phyloP scores from a whole-genome alignment of 139 green algal species.

The Picochlorum sp. region DNA sequence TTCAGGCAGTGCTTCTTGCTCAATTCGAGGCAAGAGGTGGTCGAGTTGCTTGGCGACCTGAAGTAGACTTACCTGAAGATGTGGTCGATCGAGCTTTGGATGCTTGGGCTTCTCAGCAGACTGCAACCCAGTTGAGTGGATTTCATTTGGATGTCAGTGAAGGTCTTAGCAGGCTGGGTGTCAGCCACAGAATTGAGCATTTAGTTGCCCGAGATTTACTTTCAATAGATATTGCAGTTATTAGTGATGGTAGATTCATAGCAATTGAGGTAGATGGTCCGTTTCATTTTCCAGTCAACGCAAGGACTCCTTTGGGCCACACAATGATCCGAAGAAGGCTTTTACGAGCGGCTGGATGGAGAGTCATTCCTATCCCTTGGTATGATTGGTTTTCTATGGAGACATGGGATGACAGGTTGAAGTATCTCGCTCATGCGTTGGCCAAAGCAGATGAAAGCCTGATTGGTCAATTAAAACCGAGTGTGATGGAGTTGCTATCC shows the following conservation, averaged over 20 bases:
- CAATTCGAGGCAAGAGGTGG: conserved; percentile 8
- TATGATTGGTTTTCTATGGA: conserved; percentile 12
- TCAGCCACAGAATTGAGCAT: conserved; percentile 33
- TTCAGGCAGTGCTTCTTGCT: conserved; percentile 11
- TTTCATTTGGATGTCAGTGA: conserved; percentile 36
- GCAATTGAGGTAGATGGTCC: conserved; percentile 43
- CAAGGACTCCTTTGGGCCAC: conserved; percentile 26
- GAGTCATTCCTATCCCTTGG: conserved; percentile 33
- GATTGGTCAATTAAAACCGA: neutral
- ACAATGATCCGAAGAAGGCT: conserved; percentile 33
- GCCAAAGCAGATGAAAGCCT: conserved; percentile 1
- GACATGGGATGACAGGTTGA: conserved; percentile 1
- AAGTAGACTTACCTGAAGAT: conserved; percentile 23
- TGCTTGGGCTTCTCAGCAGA: conserved; percentile 12
- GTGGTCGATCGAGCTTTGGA: conserved; percentile 18
- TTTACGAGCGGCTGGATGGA: conserved; percentile 30
- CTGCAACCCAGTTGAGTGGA: conserved; percentile 13
- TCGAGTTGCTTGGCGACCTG: conserved; percentile 5
- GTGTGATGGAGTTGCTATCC: neutral
- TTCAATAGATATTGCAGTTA: conserved; percentile 34
- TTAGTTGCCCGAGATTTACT: conserved; percentile 23
- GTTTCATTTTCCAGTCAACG: conserved; percentile 41
- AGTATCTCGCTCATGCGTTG: conserved; percentile 2
- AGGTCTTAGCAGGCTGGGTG: conserved; percentile 17
- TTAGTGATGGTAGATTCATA: conserved; percentile 9